Percentiles rank a stretch among this genome's conserved stretches.
These are phyloP conservation scores for Chalciporus piperatus DNA, from an alignment of 768 basidiomycete genomes.

Conservation along the genomic window DNA sequence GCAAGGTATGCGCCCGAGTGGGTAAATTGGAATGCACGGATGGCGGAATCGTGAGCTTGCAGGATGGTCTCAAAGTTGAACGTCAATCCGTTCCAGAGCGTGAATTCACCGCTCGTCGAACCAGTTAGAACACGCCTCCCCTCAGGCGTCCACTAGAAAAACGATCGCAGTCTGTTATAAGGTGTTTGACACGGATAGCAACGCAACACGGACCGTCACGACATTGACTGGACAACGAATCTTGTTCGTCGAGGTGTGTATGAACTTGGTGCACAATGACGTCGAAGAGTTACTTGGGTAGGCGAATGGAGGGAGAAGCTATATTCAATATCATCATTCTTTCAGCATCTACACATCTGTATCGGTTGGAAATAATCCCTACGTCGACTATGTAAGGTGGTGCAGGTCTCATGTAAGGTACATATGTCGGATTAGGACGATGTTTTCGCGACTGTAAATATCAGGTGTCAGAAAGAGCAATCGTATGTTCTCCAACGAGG, in stretches of 20 bases:
- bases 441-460: conserved; percentile 62
- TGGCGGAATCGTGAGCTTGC: conserved; percentile 96
- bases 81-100: conserved; percentile 97
- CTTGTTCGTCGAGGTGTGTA: conserved; percentile 98
- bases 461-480: background rate
- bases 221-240: conserved; percentile 96
- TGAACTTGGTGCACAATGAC: conserved; percentile 93
- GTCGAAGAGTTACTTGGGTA: conserved; percentile 90
- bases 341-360: conserved; percentile 21
- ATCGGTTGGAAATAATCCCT: conserved; percentile 30
- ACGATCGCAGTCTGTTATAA: conserved; percentile 1
- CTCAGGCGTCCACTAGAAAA: conserved; percentile 91
- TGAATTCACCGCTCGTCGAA: conserved; percentile 96
- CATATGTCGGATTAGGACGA: conserved; percentile 74
- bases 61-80: conserved; percentile 99
- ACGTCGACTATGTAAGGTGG: conserved; percentile 91
- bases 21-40: conserved; percentile 86
- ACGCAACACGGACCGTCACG: conserved; percentile 68
- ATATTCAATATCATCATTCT: conserved; percentile 24
- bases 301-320: conserved; percentile 93
- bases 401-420: conserved; percentile 76
- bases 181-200: background rate
- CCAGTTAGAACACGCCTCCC: conserved; percentile 91
- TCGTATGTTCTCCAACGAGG: background rate
- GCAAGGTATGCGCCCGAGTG: conserved; percentile 93